Base-by-base conservation (phyloP, 2,329 filamentous ascomycete genomes). In the Chlorencoelia australis region DNA sequence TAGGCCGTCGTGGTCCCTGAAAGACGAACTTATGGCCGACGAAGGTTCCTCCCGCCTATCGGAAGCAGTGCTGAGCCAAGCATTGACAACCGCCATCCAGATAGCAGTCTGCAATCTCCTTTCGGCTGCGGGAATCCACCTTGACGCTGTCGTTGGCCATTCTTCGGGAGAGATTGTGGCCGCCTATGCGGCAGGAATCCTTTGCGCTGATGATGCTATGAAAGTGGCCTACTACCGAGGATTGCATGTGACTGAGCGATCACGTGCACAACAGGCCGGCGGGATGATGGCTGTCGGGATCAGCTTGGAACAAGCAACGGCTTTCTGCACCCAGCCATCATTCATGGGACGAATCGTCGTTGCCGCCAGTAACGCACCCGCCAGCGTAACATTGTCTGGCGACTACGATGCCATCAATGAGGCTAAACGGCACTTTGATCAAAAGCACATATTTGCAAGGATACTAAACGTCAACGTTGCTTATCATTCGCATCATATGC, bases 201-300 rank as follows among this genome's bases (percentile, higher is more conserved):
- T 66, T 0, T 49, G 47, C 4, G 41, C 47, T 8, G 35, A 46
- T 3, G 51, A 57, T 22, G 61, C 62, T 5, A 51, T 58, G 50
- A 55, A 59, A 1, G 57, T 67, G 10, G 70, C 70, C 1, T 75
- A 72, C 47, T 47, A 53, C 37, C 37, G 59, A 30, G 47, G 56
- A 16, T 17, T 40, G 39, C 29, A 49, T 41, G 47, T 60, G 9
- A 34, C 42, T 10, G 17, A 40, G 10, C 24, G 31, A 15, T 14
- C 45, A 42, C 24, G 37, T 4, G 18, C 22, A 6, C 53, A 7
- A 10, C n/a, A 40, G 20, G 15, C 32, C 7, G 71, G 71, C 0
- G 59, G 55, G 1, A 74, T 74, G 70, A 45, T 73, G 31, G 68
- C 67, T 0, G 67, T 61, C 0, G 65, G 61, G 0, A 57, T 59